Percentiles rank a stretch among this genome's conserved stretches.
These are phyloP conservation scores for Sporodiniella umbellata DNA, from an alignment of 371 early-diverging fungal genomes.

Conservation along the genomic window DNA sequence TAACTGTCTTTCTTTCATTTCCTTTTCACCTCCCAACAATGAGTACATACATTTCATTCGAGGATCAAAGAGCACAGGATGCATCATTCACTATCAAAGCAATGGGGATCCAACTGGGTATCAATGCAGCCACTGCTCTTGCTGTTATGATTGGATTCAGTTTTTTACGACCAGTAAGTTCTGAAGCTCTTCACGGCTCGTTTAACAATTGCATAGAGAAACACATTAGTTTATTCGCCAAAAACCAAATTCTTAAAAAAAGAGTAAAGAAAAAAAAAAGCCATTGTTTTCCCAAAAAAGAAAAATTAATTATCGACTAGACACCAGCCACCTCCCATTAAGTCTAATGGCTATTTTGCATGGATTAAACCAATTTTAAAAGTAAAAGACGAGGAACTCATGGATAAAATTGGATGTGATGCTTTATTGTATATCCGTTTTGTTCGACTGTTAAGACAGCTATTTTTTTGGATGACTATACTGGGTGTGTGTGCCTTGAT, in stretches of 20 bases:
- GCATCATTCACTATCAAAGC: conserved; percentile 36
- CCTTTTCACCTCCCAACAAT: not conserved
- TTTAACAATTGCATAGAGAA: conserved; percentile 4
- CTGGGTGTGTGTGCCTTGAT: conserved; percentile 61
- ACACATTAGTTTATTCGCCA: conserved; percentile 46
- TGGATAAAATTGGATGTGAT: conserved; percentile 74
- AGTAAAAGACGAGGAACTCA: conserved; percentile 53
- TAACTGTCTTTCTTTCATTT: conserved; percentile 1
- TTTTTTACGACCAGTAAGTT: conserved; percentile 43
- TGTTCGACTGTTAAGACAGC: conserved; percentile 52
- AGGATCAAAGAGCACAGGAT: conserved; percentile 34
- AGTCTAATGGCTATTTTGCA: conserved; percentile 48
- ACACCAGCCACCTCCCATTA: conserved; percentile 65
- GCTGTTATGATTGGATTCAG: conserved; percentile 42
- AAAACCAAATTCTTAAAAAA: conserved; percentile 34
- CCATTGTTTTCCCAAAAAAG: not conserved
- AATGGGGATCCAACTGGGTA: conserved; percentile 49
- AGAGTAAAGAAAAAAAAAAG: conserved; percentile 24
- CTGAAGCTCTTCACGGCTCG: too few relatives aligned
- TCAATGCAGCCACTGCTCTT: conserved; percentile 45
- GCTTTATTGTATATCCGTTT: conserved; percentile 78
- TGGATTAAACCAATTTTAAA: conserved; percentile 65
- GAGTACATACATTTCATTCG: conserved; percentile 26
- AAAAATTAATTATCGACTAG: conserved; percentile 25
- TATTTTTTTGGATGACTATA: conserved; percentile 54